Evolutionary conservation across 2,329 filamentous ascomycete species (phyloP).

Genomic region (Fusarium beomiforme): DNA sequence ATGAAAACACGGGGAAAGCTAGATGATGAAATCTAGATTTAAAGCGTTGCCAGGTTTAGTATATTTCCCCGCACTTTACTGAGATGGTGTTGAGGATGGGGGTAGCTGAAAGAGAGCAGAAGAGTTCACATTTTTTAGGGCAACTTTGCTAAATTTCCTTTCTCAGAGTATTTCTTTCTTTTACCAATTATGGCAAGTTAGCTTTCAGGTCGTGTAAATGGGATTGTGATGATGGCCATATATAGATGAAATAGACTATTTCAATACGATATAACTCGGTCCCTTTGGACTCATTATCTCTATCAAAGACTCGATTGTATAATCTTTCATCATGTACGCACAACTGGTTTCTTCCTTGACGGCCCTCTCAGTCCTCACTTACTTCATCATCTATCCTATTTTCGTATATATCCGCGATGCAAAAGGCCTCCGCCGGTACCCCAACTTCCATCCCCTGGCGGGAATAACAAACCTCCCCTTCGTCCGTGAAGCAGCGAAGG

Average conservation of each 20-base stretch:
- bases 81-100: neutral
- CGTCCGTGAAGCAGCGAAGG: conserved; percentile 35
- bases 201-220: neutral
- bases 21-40: neutral
- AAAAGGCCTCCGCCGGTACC: conserved; percentile 43
- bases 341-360: conserved; percentile 16
- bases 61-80: neutral
- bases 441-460: conserved; percentile 34
- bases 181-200: conserved; percentile 10
- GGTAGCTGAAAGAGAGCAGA: neutral
- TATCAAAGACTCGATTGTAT: neutral
- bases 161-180: neutral
- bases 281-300: neutral
- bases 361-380: conserved; percentile 10
- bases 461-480: conserved; percentile 37
- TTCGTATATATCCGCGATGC: conserved; percentile 48
- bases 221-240: neutral
- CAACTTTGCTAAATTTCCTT: conserved; percentile 1
- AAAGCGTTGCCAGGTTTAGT: neutral
- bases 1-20: conserved; percentile 14
- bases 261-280: conserved; percentile 8
- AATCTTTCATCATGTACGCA: conserved; percentile 33
- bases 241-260: neutral
- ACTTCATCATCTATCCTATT: conserved; percentile 33
- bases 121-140: neutral